Conservation (phyloP, 2,329 filamentous ascomycete genomes). For the Fusarium ambrosium region DNA sequence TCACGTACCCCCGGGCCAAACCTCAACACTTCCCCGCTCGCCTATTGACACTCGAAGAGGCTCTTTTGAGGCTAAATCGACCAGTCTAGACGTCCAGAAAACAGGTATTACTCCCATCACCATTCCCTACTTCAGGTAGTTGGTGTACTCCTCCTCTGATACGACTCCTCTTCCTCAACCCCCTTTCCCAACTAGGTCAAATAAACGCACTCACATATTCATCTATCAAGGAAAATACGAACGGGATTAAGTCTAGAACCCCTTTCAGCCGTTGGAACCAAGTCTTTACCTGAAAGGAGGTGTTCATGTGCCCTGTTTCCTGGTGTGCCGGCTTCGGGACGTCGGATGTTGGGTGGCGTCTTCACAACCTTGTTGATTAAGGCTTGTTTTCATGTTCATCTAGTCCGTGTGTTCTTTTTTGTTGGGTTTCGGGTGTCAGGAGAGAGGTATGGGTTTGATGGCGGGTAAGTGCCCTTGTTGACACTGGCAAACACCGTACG, state of each 20-base stretch:
- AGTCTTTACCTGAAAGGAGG: neutral
- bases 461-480: neutral
- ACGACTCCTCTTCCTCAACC: neutral
- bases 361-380: neutral
- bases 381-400: neutral
- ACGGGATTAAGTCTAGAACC: neutral
- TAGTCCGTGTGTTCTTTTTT: neutral
- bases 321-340: neutral
- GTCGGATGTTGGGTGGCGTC: neutral
- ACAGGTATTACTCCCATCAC: neutral
- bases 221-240: neutral
- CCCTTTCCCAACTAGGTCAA: neutral
- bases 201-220: neutral
- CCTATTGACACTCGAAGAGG: neutral
- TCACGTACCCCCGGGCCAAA: neutral
- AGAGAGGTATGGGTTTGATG: neutral
- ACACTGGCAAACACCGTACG: constrained; percentile 8
- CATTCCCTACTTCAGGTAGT: neutral
- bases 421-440: neutral
- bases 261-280: neutral
- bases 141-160: neutral
- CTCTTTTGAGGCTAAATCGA: neutral
- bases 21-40: neutral
- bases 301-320: constrained; percentile 6
- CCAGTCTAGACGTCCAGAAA: neutral